Base-by-base conservation (phyloP, 768 basidiomycete genomes). In the Boletus sensibilis region DNA sequence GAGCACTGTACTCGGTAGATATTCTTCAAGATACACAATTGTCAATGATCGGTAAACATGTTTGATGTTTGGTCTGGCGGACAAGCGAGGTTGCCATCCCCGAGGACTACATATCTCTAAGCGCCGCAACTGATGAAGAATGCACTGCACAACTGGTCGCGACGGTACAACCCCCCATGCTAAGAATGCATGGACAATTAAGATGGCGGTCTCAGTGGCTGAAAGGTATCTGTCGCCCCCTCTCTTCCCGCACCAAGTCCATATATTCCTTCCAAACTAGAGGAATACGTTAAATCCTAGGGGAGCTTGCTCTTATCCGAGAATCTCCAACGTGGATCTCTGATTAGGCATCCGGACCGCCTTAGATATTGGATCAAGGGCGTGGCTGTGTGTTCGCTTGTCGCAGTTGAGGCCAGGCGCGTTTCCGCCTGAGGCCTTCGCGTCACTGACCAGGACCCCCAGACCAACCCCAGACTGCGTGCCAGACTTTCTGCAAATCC, bases 161-260 rank as follows among this genome's bases (percentile, higher is more conserved):
- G 20, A 40, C 14, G 33, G 25, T 1, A 31, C 55, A 57, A 40
- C 55, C 55, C 11, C 57, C 55, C 55, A 58, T 2, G 43, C 20
- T 9, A 34, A 21, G 48, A 50, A 38, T 18, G 37, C 55, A 50
- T 16, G 45, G 25, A 39, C 6, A 8, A 50, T 25, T 1, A 31
- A 20, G 38, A 20, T 5, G 10, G 57, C 38, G 18, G 11, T 31
- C 4, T 50, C 31, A 3, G 42, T 37, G 18, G 11, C 6, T 34
- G 27, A 20, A 6, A 37, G 31, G 39, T 25, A 5, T 31, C 23
- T 18, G 7, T 25, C 16, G 25, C n/a, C n/a, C n/a, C n/a, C n/a
- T n/a, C n/a, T n/a, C n/a, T n/a, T n/a, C n/a, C n/a, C n/a, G n/a
- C n/a, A n/a, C n/a, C n/a, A n/a, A n/a, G n/a, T n/a, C 33, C 23